Evolutionary conservation across 2,329 filamentous ascomycete genomes (phyloP), one percentile per base, ranked within the genome.

Genomic region (Proliferodiscus dingleyae): DNA sequence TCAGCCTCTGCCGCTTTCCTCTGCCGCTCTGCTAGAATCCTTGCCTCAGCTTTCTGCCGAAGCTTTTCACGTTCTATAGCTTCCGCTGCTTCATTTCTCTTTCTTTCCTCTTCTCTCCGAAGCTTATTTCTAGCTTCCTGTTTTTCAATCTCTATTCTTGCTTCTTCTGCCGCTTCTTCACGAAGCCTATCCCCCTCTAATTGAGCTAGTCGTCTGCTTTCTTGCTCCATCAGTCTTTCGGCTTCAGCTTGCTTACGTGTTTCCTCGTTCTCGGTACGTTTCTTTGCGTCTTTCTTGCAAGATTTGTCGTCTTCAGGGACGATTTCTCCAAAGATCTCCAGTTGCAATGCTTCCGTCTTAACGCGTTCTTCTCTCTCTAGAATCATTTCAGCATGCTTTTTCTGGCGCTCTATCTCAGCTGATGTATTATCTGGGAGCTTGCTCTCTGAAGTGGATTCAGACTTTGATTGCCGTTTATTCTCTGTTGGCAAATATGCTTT

Each of bases 381-480:
- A 8, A 60, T 57, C 1, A 29, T 24, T 9, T 53, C 41, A 3
- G 57, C 55, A 11, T 50, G 47, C 16, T 39, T 23, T 28, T 32
- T 47, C 28, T 58, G 55, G 23, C 49, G 36, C 4, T 36, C 22
- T 9, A 44, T 8, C 18, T 45, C 23, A 22, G 42, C 30, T 23
- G 46, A 33, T 15, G 16, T n/a, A 16, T 19, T n/a, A 34, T 54
- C 7, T 39, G 34, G 33, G 24, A 24, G 29, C 15, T 46, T 24
- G 10, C 28, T 11, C 11, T 28, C 39, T 8, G 43, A 13, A 15
- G 29, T 40, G 33, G 43, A 34, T 21, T 81, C 0, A 72, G 87
- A 24, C 79, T 79, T 46, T 67, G 83, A n/a, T n/a, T n/a, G n/a
- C n/a, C n/a, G n/a, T n/a, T n/a, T n/a, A n/a, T n/a, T n/a, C n/a